phyloP scores from a whole-genome alignment of 1,284 basidiomycete species.

The Fomes fomentarius region DNA sequence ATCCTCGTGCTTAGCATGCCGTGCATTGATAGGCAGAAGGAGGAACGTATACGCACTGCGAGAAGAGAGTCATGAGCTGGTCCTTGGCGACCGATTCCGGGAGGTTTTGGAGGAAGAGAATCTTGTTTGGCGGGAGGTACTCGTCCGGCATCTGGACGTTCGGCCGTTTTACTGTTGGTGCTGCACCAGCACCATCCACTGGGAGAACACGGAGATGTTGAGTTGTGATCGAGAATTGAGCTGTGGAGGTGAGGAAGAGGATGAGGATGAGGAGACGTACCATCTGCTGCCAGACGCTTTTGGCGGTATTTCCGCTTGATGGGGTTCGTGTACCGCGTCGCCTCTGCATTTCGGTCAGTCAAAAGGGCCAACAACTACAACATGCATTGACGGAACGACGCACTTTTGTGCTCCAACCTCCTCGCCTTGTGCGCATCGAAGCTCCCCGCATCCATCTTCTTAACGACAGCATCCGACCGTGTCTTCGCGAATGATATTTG shows the following conservation, averaged over 20 bases:
- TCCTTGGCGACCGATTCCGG: conserved; percentile 92
- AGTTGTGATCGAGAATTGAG: too few relatives aligned
- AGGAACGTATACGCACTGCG: conserved; percentile 60
- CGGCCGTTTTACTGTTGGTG: conserved; percentile 72
- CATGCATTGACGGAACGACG: conserved; percentile 24
- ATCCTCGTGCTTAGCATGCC: background rate
- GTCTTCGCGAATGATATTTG: conserved; percentile 93
- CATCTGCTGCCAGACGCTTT: conserved; percentile 78
- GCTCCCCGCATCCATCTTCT: conserved; percentile 64
- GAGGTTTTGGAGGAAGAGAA: conserved; percentile 96
- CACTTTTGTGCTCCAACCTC: conserved; percentile 85
- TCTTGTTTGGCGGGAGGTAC: conserved; percentile 98
- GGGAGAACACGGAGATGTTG: too few relatives aligned
- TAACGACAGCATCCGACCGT: conserved; percentile 88
- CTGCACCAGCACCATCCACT: conserved; percentile 74
- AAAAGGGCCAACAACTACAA: background rate
- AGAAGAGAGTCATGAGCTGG: conserved; percentile 86
- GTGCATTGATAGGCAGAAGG: background rate
- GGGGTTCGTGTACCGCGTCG: conserved; percentile 84
- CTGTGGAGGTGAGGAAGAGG: conserved; percentile 8
- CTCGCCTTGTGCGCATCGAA: conserved; percentile 78
- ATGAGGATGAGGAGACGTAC: conserved; percentile 42
- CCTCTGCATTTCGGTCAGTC: conserved; percentile 49
- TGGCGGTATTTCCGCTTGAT: conserved; percentile 82
- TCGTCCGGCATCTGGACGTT: conserved; percentile 98